These are phyloP conservation scores for Millerozyma miso DNA, from an alignment of 805 yeast species.

Conservation along the genomic window DNA sequence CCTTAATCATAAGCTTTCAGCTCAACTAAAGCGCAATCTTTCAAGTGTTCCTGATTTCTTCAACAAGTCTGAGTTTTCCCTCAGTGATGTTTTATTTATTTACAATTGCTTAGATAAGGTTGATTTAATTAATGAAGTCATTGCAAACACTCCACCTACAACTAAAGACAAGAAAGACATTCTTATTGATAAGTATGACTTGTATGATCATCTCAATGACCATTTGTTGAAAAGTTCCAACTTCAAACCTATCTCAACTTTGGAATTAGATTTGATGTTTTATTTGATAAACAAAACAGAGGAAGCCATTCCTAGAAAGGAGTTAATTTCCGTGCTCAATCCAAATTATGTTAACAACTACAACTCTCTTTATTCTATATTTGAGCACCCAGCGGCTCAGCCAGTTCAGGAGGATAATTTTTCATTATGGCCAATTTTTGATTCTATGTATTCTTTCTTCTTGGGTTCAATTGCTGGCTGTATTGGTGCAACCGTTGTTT, in stretches of 20 bases:
- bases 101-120: constrained; percentile 38
- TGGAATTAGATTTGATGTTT: constrained; percentile 39
- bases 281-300: constrained; percentile 35
- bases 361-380: constrained; percentile 31
- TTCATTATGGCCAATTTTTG: constrained; percentile 47
- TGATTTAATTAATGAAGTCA: constrained; percentile 42
- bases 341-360: constrained; percentile 45
- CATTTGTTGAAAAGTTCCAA: constrained; percentile 40
- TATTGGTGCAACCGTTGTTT: constrained; percentile 95
- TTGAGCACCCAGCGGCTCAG: constrained; percentile 40
- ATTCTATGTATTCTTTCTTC: constrained; percentile 80
- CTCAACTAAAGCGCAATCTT: constrained; percentile 33
- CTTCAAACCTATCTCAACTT: constrained; percentile 37
- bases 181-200: constrained; percentile 36
- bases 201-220: constrained; percentile 40
- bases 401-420: constrained; percentile 38
- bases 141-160: constrained; percentile 44
- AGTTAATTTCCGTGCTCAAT: constrained; percentile 48
- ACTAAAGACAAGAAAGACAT: constrained; percentile 37
- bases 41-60: constrained; percentile 32
- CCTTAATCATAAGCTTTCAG: constrained; percentile 38
- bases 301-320: constrained; percentile 38
- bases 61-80: constrained; percentile 27
- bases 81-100: constrained; percentile 36
- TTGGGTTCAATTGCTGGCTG: constrained; percentile 96